Base-by-base conservation (phyloP, 2,329 filamentous ascomycete species). In the Stylonectria norvegica region DNA sequence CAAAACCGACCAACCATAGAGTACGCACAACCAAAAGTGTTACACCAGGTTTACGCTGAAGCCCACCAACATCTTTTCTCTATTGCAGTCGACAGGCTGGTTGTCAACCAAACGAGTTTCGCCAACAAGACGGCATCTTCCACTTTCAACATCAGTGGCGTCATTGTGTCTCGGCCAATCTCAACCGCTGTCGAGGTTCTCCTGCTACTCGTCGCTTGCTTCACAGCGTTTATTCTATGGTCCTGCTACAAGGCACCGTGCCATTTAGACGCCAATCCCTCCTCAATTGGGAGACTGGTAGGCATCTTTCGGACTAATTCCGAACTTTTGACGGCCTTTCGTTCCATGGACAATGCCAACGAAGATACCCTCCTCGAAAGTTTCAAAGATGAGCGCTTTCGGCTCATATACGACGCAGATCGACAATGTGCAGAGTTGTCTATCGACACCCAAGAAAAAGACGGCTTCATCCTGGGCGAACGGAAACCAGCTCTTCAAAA, bases 61-160 rank as follows among this genome's bases (percentile, higher is more conserved):
- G 59, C 60, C 0, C 64, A 66, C 17, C 47, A 57, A n/a, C 45
- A 52, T 3, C 5, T 66, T 0, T 68, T 69, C 29, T 57, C 63
- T 0, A 3, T 58, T 0, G 59, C 64, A 0, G 27, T 60, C 0
- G 45, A 30, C 2, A 6, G 18, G 0, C 16, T 61, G 0, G 32
- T 61, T 1, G 34, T 7, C 0, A 56, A 64, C 12, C 18, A 18
- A 0, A 61, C 51, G 0, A 3, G 20, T 0, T 22, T 42, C 0
- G 5, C 35, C 0, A 51, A 57, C 5, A 12, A 5, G 0, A 53
- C 47, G 0, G 58, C 44, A 0, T 29, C 37, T 0, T 15, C 55
- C 1, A 37, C 59, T 0, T 47, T 54, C 27, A 32, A 25, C 0
- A 29, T 60, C 1, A 42, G 49, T 0, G 67, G 61, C 0, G 52